A percentile compares a stretch with the other conserved stretches of the same genome.
Conservation (phyloP, 352 stramenopile species). For the Peronospora tabacina region DNA sequence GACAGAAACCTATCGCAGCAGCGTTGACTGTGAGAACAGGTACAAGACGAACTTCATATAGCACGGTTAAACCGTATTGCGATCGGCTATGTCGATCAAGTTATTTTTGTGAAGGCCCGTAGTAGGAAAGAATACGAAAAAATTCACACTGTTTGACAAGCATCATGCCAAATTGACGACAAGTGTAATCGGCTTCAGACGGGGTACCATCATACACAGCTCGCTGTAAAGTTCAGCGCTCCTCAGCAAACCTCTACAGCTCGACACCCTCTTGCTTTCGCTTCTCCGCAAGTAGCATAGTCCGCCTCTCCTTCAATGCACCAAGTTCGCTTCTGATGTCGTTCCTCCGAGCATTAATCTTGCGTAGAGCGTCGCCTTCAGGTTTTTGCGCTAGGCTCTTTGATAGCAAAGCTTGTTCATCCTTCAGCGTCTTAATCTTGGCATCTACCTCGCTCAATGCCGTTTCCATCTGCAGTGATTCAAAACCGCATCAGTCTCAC, state of each 20-base stretch:
- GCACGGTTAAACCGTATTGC: slow-evolving; percentile 6
- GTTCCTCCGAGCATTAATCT: slow-evolving; percentile 76
- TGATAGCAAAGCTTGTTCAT: slow-evolving; percentile 68
- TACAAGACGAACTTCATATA: slow-evolving; percentile 24
- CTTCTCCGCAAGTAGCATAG: slow-evolving; percentile 70
- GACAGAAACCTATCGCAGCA: slow-evolving; percentile 7
- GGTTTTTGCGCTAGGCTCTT: slow-evolving; percentile 70
- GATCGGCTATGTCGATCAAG: slow-evolving; percentile 7
- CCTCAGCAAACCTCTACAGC: slow-evolving; percentile 26
- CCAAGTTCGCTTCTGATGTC: slow-evolving; percentile 81
- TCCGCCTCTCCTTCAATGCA: slow-evolving; percentile 74
- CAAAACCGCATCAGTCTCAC: slow-evolving; percentile 1
- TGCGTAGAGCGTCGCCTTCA: slow-evolving; percentile 68
- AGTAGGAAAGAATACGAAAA: slow-evolving; percentile 16
- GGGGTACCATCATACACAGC: slow-evolving; percentile 19
- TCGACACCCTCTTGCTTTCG: slow-evolving; percentile 70
- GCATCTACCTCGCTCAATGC: slow-evolving; percentile 74
- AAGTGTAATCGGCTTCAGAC: slow-evolving; percentile 7
- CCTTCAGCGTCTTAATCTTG: slow-evolving; percentile 75
- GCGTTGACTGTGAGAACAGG: slow-evolving; percentile 10
- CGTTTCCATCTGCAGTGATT: slow-evolving; percentile 49
- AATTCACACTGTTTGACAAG: slow-evolving; percentile 32
- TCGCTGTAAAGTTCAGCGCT: slow-evolving; percentile 3
- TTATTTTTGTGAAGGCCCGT: slow-evolving; percentile 2
- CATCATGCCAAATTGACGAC: slow-evolving; percentile 21